phyloP scores from a whole-genome alignment of 2,329 filamentous ascomycete species.

The Fusarium pseudonygamai region DNA sequence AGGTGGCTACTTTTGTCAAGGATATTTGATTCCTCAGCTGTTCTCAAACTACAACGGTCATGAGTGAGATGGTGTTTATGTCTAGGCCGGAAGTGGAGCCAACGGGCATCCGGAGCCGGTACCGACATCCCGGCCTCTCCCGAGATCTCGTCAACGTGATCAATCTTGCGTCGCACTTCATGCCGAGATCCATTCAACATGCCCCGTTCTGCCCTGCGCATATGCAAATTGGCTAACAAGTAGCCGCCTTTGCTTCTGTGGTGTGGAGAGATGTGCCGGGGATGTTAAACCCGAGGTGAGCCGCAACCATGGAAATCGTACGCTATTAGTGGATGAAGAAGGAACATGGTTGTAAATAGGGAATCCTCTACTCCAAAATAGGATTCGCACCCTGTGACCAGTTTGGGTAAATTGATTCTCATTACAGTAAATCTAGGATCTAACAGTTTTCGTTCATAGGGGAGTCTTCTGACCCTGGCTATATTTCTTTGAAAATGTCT shows the following conservation, averaged over 20 bases:
- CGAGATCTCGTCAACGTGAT: slow-evolving; percentile 26
- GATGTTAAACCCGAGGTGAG: slow-evolving; percentile 27
- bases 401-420: background rate
- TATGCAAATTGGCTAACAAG: background rate
- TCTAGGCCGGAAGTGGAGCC: slow-evolving; percentile 6
- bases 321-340: background rate
- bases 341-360: background rate
- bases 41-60: slow-evolving; percentile 1
- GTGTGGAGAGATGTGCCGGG: background rate
- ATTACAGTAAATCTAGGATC: background rate
- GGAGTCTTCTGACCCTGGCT: background rate
- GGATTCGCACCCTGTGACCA: too few species aligned
- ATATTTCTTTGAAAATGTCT: background rate
- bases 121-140: slow-evolving; percentile 29
- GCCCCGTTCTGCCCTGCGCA: background rate
- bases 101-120: slow-evolving; percentile 25
- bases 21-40: background rate
- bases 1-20: background rate
- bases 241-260: background rate
- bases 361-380: background rate
- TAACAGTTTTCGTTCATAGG: background rate
- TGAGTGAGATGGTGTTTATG: slow-evolving; percentile 7
- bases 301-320: slow-evolving; percentile 4
- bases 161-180: slow-evolving; percentile 15
- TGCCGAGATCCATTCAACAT: slow-evolving; percentile 15